Percentiles rank a stretch among this genome's conserved stretches.
These are phyloP conservation scores for Ballota nigra DNA, from an alignment of 257 asterid genomes.

Conservation along the genomic window DNA sequence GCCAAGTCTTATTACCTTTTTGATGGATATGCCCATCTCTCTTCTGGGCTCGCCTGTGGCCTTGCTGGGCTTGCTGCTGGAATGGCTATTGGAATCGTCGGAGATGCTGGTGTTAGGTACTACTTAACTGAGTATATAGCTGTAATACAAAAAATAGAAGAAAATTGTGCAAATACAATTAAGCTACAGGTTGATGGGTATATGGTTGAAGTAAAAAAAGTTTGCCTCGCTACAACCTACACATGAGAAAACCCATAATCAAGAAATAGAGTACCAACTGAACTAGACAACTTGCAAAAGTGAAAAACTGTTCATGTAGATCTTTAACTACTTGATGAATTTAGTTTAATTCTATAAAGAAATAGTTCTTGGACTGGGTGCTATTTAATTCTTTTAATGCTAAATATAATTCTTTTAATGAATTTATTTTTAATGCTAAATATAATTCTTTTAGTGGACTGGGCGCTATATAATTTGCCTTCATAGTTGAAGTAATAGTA, in stretches of 20 bases:
- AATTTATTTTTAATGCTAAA: background rate
- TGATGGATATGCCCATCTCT: constrained; percentile 86
- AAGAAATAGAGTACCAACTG: background rate
- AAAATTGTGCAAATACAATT: background rate
- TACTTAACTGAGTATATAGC: background rate
- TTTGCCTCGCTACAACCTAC: background rate
- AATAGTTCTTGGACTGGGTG: constrained; percentile 52
- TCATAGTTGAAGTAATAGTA: background rate
- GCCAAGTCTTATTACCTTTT: constrained; percentile 79
- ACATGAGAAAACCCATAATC: background rate
- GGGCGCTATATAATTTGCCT: background rate
- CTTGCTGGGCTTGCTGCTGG: constrained; percentile 93
- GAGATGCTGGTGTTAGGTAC: constrained; percentile 94
- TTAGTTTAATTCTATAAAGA: background rate
- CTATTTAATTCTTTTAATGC: background rate
- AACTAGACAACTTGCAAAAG: background rate
- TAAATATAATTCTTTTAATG: background rate
- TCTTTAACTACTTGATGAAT: background rate
- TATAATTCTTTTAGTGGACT: constrained; percentile 4
- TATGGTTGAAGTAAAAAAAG: background rate
- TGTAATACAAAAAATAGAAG: background rate
- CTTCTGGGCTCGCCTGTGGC: constrained; percentile 85
- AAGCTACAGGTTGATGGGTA: no score
- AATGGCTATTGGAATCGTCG: constrained; percentile 88
- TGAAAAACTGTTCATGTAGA: background rate